Evolutionary conservation across 2,329 filamentous ascomycete genomes (phyloP), one percentile per base, ranked within the genome.

Genomic region (Xylariaceae sp.): DNA sequence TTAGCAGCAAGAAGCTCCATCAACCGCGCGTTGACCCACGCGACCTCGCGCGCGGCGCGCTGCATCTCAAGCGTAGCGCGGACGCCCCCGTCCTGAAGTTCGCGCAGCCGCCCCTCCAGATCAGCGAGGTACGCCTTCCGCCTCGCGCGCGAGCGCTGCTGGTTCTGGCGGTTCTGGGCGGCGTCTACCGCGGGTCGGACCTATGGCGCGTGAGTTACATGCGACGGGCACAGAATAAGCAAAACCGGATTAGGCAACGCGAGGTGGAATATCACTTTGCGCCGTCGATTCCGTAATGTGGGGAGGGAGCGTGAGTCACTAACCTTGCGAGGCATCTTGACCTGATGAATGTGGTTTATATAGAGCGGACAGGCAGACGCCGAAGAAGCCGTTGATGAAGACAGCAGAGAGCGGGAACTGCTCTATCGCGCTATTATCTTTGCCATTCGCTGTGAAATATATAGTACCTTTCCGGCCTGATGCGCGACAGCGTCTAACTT

Each of bases 11-110:
- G 68, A 53, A 80, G 67, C 37, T 68, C 67, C 13, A 75, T 69
- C 22, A 82, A 65, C 29, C 71, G 65, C 46, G 67, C 67, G 57
- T 82, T 83, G 59, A 79, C 76, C 29, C 71, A 62, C 15, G 73
- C 74, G 16, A 82, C 77, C 51, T 67, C 70, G 19, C 76, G 73
- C 5, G 80, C 79, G 1, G 76, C 76, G 26, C 70, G 71, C 64
- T 83, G 80, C 74, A 83, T 78, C 62, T 79, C 76, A 10, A 76
- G 61, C 2, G 76, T 77, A 4, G 79, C 80, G 51, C 74, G 70
- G 15, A 76, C 71, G 19, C 75, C 78, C 5, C 67, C 70, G n/a
- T 66, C 67, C 67, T 81, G 76, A 62, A 75, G 76, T 26, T 76
- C 74, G 18, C 70, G 70, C 32, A 82, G 57, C 41, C 72, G 72